Evolutionary conservation across 2,329 filamentous ascomycete species (phyloP).

Genomic region (Diplocarpon mali): DNA sequence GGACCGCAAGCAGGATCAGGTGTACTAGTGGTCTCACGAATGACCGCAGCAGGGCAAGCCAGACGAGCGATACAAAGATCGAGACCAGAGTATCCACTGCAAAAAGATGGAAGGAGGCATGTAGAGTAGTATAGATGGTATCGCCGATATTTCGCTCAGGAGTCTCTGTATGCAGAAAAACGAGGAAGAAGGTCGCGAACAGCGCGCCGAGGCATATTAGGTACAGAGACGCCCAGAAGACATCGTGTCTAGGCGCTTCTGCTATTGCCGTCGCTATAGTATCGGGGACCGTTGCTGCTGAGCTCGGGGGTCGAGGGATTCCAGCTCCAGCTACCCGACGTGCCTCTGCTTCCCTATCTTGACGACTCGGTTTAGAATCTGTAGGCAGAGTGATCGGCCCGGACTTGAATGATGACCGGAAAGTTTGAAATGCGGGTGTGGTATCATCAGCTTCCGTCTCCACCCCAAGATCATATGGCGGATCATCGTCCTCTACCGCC

Average conservation of each 20-base stretch:
- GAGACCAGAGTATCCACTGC: slow-evolving; percentile 88
- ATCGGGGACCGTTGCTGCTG: slow-evolving; percentile 37
- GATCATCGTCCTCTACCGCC: slow-evolving; percentile 46
- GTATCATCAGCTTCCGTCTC: slow-evolving; percentile 41
- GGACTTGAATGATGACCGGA: slow-evolving; percentile 28
- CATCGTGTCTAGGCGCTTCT: slow-evolving; percentile 71
- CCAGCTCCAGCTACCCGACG: slow-evolving; percentile 8
- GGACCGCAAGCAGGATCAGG: slow-evolving; percentile 72
- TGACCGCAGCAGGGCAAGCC: slow-evolving; percentile 78
- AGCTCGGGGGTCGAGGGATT: slow-evolving; percentile 22
- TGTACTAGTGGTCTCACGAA: slow-evolving; percentile 80
- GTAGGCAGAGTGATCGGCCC: slow-evolving; percentile 24
- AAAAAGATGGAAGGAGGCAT: slow-evolving; percentile 78
- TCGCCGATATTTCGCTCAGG: slow-evolving; percentile 68
- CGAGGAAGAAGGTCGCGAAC: slow-evolving; percentile 78
- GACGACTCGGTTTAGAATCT: slow-evolving; percentile 13
- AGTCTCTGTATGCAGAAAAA: slow-evolving; percentile 77
- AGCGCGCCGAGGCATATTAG: slow-evolving; percentile 74
- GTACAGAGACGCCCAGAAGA: slow-evolving; percentile 86
- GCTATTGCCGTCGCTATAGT: slow-evolving; percentile 46
- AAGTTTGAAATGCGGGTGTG: slow-evolving; percentile 52
- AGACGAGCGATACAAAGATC: slow-evolving; percentile 75
- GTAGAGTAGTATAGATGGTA: slow-evolving; percentile 84
- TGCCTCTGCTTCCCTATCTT: slow-evolving; percentile 18
- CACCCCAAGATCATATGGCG: slow-evolving; percentile 47